Evolutionary conservation across 495 filamentous ascomycete species (phyloP), one percentile per base, ranked within the genome.

Genomic region (Stereocaulon alpinum): DNA sequence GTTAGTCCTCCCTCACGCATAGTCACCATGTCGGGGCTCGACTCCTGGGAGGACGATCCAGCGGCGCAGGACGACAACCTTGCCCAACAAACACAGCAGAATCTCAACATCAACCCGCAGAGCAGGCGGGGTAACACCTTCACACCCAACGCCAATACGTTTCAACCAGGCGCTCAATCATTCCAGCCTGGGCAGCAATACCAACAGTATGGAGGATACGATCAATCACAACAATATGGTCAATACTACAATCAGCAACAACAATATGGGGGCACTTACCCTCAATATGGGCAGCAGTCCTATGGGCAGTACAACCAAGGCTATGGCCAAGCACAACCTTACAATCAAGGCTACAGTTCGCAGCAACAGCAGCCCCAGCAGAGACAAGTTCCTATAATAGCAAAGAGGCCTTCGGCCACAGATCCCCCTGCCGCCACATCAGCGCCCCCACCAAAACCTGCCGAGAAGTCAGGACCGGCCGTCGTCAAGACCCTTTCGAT

Each of bases 31-130:
- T 86, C 91, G 54, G 80, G 79, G 66, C 85, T 89, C 49, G 89
- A 95, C 61, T 92, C 87, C 20, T 98, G 93, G 93, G 93, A 98
- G 76, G 89, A 98, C 65, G 93, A 95, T 61, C 85, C 90, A 69
- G 83, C 89, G 41, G 86, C 83, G 50, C 88, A 95, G 76, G 87
- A 95, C 55, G 87, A 93, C 60, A 83, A 87, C 63, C 82, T 96
- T 63, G 82, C 88, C 58, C 80, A 86, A 69, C 91, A 90, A 72
- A 73, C 85, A 10, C 84, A 92, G 72, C 79, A 84, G 63, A 85
- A 88, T 66, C 78, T 88, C 71, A 89, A 89, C 64, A 70, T 91
- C 43, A 82, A 84, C 69, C 73, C 77, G 61, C 82, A 81, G 70
- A 56, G 62, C 67, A 42, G 66, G 63, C 48, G 63, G 63, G 56